Conservation (phyloP, 2,329 filamentous ascomycete genomes). For the Pestalotiopsis sp. region DNA sequence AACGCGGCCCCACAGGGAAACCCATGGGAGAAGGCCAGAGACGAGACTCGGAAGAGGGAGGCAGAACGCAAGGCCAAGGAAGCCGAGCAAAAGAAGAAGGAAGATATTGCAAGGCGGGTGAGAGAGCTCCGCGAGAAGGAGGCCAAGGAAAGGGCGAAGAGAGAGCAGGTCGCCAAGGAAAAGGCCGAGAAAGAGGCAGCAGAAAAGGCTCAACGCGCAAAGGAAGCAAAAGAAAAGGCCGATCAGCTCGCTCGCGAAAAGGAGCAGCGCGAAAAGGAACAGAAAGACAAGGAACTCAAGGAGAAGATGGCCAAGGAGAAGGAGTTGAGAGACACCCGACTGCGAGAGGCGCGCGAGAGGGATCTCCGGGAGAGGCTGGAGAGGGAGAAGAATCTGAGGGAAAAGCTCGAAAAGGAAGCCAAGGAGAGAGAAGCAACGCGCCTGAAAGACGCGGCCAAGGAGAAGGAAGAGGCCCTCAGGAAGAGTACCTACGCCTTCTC, state of each 20-base stretch:
- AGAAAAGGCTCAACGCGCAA: constrained; percentile 33
- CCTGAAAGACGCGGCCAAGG: constrained; percentile 29
- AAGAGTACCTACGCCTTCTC: constrained; percentile 64
- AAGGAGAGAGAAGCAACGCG: constrained; percentile 40
- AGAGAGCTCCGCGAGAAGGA: constrained; percentile 61
- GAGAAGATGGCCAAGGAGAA: constrained; percentile 40
- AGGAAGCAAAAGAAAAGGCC: constrained; percentile 35
- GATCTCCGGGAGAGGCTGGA: constrained; percentile 30
- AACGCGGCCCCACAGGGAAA: constrained; percentile 42
- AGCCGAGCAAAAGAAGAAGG: constrained; percentile 61
- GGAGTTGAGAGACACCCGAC: constrained; percentile 32
- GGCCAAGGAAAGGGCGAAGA: constrained; percentile 43
- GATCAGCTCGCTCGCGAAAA: constrained; percentile 39
- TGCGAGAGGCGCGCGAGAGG: constrained; percentile 33
- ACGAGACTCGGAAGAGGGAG: constrained; percentile 65
- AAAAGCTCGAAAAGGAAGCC: constrained; percentile 44
- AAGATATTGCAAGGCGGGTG: constrained; percentile 55
- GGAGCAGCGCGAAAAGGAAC: constrained; percentile 31
- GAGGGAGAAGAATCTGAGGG: constrained; percentile 48
- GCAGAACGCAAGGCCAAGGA: constrained; percentile 65
- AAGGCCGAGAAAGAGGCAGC: constrained; percentile 35
- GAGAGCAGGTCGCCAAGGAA: constrained; percentile 39
- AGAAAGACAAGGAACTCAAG: constrained; percentile 35
- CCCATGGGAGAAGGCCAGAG: constrained; percentile 70
- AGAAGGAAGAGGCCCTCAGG: constrained; percentile 34